Base-by-base conservation (phyloP, 2,329 filamentous ascomycete species). In the Penicillium sp. region DNA sequence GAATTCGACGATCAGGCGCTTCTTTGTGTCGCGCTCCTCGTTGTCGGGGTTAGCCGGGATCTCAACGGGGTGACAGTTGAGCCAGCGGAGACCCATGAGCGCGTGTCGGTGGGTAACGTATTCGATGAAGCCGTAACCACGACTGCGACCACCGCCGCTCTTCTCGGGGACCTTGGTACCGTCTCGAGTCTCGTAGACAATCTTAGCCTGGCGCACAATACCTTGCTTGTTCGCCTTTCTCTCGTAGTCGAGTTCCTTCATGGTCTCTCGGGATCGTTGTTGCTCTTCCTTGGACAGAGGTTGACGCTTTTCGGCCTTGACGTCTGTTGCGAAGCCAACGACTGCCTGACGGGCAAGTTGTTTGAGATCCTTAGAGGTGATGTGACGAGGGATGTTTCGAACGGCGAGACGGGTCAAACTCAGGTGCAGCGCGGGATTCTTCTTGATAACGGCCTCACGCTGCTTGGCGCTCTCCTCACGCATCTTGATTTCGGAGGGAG, bases 41-140 rank as follows among this genome's bases (percentile, higher is more conserved):
- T 65, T 63, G n/a, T 68, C 56, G 4, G 59, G 58, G 41, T 65
- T 66, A 16, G 62, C 61, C 13, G 70, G 67, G 13, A 65, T 61
- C 34, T 71, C 80, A 36, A 86, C 74, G 8, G 79, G 76, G 59
- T 86, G 86, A 1, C 93, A 92, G 70, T 99, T 99, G 52, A 99
- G 80, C 85, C 90, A 97, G 43, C 94, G 82, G 57, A 99, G 78
- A 23, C 90, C 94, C 90, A 97, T 97, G 36, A 99, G 80, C 13
- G 94, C 94, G 79, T 88, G 93, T 45, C 94, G 87, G 68, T 99
- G 94, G 28, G 89, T 94, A 59, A 86, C 88, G 74, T 96, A 99
- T 75, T 99, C 94, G 61, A 99, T 88, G 77, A 99, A 99, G 12
- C 95, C 94, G 70, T 99, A 99, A 5, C 94, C 94, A 70, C 93